Percentiles rank a stretch among this genome's conserved stretches.
These are phyloP conservation scores for Pyrrhoderma noxium DNA, from an alignment of 1,284 basidiomycete genomes.

Conservation along the genomic window DNA sequence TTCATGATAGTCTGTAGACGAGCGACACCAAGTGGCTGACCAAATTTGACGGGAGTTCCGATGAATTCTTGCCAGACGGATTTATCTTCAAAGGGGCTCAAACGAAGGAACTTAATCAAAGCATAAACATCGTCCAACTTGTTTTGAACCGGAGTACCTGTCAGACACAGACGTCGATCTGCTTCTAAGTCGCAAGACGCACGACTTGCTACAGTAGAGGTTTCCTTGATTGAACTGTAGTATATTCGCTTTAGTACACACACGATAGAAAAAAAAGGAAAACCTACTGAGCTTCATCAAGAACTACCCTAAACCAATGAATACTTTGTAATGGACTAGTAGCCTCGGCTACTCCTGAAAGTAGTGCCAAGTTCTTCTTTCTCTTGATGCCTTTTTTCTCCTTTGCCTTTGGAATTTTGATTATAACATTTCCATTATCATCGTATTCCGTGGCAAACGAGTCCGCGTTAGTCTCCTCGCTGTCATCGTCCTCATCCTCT, in stretches of 20 bases:
- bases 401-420: constrained; percentile 48
- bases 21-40: constrained; percentile 85
- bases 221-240: constrained; percentile 92
- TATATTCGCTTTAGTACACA: constrained; percentile 2
- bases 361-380: constrained; percentile 52
- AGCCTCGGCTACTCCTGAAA: constrained; percentile 45
- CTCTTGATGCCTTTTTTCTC: constrained; percentile 53
- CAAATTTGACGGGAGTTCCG: constrained; percentile 85
- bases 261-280: constrained; percentile 17
- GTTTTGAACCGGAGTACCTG: constrained; percentile 98
- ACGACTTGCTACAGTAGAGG: constrained; percentile 86
- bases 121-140: constrained; percentile 97
- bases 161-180: constrained; percentile 88
- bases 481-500: constrained; percentile 60
- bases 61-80: constrained; percentile 90
- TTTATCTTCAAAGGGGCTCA: constrained; percentile 92
- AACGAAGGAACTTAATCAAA: constrained; percentile 89
- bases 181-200: constrained; percentile 94
- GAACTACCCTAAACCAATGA: constrained; percentile 95
- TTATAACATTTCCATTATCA: constrained; percentile 55
- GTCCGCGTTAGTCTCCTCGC: constrained; percentile 31
- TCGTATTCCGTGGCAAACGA: constrained; percentile 63
- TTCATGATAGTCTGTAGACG: constrained; percentile 98
- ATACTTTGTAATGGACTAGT: constrained; percentile 90
- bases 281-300: constrained; percentile 96